Evolutionary conservation across 371 early-diverging fungal species (phyloP), one percentile per base, ranked within the genome.

Genomic region (Rhizopus sp.): DNA sequence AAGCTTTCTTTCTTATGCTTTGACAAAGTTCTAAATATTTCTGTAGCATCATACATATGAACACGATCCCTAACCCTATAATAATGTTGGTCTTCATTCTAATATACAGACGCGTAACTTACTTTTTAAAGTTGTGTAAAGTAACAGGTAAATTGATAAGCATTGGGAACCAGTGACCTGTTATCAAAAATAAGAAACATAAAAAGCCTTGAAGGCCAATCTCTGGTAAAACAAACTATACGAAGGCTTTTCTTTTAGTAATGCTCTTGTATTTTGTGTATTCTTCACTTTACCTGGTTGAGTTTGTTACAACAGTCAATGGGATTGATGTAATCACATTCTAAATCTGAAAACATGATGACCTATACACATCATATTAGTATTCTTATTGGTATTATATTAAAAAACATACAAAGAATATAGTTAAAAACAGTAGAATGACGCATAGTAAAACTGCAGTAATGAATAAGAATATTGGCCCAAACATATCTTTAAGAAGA

Each of bases 241-340:
- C 2, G 23, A 23, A 1, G 23, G 35, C 7, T 7, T 51, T 38
- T 29, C 30, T 10, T 52, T 29, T 30, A 33, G n/a, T 17, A 4
- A 23, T 23, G 23, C 23, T 17, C 17, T 41, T 12, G 12, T 41
- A 5, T 41, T 5, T 7, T 5, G 17, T 15, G 46, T 46, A 4
- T 15, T 16, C 17, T 17, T 23, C 7, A 41, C 33, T 46, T 60
- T 82, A 92, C 94, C 83, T 88, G 91, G 70, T 96, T 96, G 60
- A 96, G 80, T 63, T 86, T 92, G 70, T 88, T 90, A 78, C 94
- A 94, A 49, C 95, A 84, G 70, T 96, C 97, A 66, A 96, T 95
- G 9, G 97, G 97, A 71, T 96, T 96, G 74, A 96, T 93, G 77
- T 95, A 96, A 68, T 96, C 97, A 80, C 92, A 91, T 81, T 94